Evolutionary conservation across 2,329 filamentous ascomycete species (phyloP).

Genomic region (Epichloe hybrida): DNA sequence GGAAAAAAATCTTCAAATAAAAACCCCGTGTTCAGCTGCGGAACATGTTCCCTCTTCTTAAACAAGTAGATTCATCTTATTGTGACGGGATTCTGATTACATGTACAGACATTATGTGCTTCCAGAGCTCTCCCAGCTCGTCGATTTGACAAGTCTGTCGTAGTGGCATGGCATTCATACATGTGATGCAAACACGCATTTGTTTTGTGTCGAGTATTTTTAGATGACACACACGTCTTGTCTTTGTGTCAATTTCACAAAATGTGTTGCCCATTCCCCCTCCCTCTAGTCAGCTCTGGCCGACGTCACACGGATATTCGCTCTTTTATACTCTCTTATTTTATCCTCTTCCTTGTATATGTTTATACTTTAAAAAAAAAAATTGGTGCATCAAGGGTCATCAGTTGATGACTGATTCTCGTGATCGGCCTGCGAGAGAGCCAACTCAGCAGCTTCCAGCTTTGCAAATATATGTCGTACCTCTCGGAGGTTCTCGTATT

Average conservation of each 20-base stretch:
- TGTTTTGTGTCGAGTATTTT: background rate
- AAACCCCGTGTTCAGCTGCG: too few relatives aligned
- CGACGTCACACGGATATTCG: too few relatives aligned
- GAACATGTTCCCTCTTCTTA: too few relatives aligned
- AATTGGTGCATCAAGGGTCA: background rate
- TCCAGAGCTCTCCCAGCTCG: background rate
- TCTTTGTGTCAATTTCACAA: too few relatives aligned
- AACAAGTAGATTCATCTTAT: too few relatives aligned
- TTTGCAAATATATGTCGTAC: constrained; percentile 62
- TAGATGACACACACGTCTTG: too few relatives aligned
- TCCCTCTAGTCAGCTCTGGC: too few relatives aligned
- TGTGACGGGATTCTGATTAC: too few relatives aligned
- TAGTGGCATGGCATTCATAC: background rate
- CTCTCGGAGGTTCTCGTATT: constrained; percentile 55
- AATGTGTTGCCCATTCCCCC: too few relatives aligned
- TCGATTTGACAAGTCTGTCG: background rate
- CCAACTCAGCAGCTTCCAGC: constrained; percentile 23
- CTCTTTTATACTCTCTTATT: background rate
- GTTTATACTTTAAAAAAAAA: background rate
- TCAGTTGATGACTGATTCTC: background rate
- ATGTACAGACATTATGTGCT: too few relatives aligned
- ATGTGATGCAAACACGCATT: background rate
- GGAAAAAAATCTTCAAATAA: too few relatives aligned
- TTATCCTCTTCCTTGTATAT: background rate
- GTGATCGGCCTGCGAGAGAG: background rate